phyloP scores from a whole-genome alignment of 2,329 filamentous ascomycete species.

The Cordyceps tenuipes region DNA sequence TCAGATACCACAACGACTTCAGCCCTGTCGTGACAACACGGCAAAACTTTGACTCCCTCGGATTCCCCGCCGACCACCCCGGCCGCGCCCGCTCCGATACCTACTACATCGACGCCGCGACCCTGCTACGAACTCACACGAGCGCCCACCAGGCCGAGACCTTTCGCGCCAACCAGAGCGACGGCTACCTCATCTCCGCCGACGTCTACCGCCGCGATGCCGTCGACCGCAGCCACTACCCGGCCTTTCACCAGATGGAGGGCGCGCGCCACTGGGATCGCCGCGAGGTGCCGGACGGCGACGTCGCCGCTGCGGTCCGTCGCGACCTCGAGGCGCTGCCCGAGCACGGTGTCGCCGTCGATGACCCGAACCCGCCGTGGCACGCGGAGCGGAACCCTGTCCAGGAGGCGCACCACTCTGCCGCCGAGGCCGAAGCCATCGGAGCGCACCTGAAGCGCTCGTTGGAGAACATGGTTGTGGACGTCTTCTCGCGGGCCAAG shows the following conservation, averaged over 20 bases:
- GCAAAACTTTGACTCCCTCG: constrained; percentile 96
- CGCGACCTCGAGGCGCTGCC: constrained; percentile 65
- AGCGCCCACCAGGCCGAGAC: constrained; percentile 85
- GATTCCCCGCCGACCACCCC: constrained; percentile 80
- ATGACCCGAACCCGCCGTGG: constrained; percentile 73
- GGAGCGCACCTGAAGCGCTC: constrained; percentile 80
- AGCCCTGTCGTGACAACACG: constrained; percentile 74
- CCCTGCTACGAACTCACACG: constrained; percentile 85
- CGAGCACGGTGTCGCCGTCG: constrained; percentile 64
- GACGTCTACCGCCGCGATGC: constrained; percentile 95
- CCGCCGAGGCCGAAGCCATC: constrained; percentile 73
- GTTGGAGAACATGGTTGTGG: constrained; percentile 80
- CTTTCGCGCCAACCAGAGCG: constrained; percentile 62
- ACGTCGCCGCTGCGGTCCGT: constrained; percentile 58
- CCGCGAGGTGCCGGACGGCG: constrained; percentile 43
- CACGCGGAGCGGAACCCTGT: constrained; percentile 76
- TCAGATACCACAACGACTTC: constrained; percentile 67
- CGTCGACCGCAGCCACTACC: constrained; percentile 90
- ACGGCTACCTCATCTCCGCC: constrained; percentile 83
- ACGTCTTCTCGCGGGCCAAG: constrained; percentile 75
- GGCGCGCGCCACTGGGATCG: constrained; percentile 86
- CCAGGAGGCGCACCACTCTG: constrained; percentile 61
- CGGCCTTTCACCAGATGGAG: constrained; percentile 98
- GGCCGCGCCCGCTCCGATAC: constrained; percentile 84
- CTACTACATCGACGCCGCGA: constrained; percentile 84